phyloP scores from a whole-genome alignment of 2,329 filamentous ascomycete genomes.

The Dichotomopilus funicola region DNA sequence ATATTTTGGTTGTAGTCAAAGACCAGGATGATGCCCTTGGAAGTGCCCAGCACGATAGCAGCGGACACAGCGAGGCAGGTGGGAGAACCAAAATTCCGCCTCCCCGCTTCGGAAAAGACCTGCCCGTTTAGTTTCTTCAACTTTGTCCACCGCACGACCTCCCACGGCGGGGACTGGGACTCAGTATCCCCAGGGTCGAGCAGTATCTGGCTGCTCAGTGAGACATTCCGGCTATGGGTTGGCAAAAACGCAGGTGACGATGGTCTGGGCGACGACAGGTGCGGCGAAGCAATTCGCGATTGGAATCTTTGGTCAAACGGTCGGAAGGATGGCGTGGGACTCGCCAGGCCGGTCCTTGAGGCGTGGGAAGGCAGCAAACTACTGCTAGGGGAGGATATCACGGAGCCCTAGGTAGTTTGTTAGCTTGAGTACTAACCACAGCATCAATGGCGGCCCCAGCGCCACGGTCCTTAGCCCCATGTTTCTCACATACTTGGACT shows the following conservation, averaged over 20 bases:
- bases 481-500: conserved; percentile 56
- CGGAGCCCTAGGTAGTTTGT: conserved; percentile 43
- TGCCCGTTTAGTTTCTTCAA: conserved; percentile 83
- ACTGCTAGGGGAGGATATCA: conserved; percentile 63
- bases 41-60: conserved; percentile 82
- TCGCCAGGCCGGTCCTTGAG: conserved; percentile 57
- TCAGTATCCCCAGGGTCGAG: conserved; percentile 59
- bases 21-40: conserved; percentile 87
- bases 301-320: conserved; percentile 95
- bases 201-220: conserved; percentile 64
- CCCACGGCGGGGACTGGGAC: conserved; percentile 78
- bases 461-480: background rate
- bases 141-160: conserved; percentile 93
- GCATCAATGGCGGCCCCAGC: background rate
- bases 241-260: conserved; percentile 71
- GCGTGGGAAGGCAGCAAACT: conserved; percentile 64
- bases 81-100: conserved; percentile 83
- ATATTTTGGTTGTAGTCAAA: conserved; percentile 97
- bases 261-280: conserved; percentile 55
- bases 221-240: conserved; percentile 74
- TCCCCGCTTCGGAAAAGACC: conserved; percentile 86
- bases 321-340: conserved; percentile 75
- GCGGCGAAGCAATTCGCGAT: conserved; percentile 66
- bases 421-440: background rate
- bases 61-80: conserved; percentile 87